Evolutionary conservation across 257 asterid genomes (phyloP).

Genomic region (Scutellaria galericulata): DNA sequence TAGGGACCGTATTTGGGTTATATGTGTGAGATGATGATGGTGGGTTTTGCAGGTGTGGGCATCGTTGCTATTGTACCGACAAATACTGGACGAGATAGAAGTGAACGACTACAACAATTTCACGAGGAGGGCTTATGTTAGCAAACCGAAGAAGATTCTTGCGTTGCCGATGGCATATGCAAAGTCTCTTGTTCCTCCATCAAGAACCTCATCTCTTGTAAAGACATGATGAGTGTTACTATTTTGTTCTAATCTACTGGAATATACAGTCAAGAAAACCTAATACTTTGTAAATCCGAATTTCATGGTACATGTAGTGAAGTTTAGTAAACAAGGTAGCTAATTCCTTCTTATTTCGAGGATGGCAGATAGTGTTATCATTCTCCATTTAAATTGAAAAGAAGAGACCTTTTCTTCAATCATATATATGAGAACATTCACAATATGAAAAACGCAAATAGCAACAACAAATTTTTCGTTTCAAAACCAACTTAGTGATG

Average conservation of each 20-base stretch:
- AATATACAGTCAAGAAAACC: slow-evolving; percentile 24
- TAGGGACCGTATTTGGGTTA: no score
- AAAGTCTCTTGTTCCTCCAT: slow-evolving; percentile 75
- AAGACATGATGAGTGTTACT: slow-evolving; percentile 57
- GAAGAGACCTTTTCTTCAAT: no score
- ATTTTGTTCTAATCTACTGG: slow-evolving; percentile 8
- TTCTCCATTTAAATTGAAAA: no score
- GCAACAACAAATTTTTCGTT: no score
- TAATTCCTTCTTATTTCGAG: background rate
- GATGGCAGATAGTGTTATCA: background rate
- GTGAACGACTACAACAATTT: slow-evolving; percentile 96
- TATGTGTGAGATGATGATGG: background rate
- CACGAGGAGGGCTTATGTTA: slow-evolving; percentile 88
- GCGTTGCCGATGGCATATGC: slow-evolving; percentile 92
- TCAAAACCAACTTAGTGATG: no score
- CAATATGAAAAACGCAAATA: no score
- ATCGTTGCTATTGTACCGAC: slow-evolving; percentile 69
- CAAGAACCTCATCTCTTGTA: slow-evolving; percentile 50
- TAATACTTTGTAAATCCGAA: slow-evolving; percentile 42
- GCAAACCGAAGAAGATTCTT: slow-evolving; percentile 82
- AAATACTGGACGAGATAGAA: slow-evolving; percentile 92
- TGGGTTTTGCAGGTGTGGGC: slow-evolving; percentile 80
- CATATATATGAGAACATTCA: no score
- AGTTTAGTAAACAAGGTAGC: background rate
- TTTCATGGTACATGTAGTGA: slow-evolving; percentile 28